phyloP scores from a whole-genome alignment of 2,329 filamentous ascomycete species.

The Sporothrix humicola region DNA sequence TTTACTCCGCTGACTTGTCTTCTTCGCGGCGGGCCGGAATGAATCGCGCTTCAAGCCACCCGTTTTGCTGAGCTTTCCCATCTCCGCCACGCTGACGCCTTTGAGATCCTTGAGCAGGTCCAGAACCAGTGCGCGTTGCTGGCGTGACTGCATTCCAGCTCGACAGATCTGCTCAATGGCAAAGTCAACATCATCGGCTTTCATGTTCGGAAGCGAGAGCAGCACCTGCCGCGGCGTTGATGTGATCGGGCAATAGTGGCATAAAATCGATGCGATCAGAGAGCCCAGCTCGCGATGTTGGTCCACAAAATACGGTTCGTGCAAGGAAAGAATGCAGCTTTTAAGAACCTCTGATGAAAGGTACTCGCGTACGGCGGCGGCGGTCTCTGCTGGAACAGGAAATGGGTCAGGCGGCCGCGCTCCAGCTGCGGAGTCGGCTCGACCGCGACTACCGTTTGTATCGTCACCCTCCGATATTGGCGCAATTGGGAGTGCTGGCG shows the following conservation, averaged over 20 bases:
- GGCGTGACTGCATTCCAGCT: slow-evolving; percentile 66
- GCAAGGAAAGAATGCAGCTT: slow-evolving; percentile 85
- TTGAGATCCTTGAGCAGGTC: slow-evolving; percentile 85
- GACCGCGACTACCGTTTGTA: background rate
- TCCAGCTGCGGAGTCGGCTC: background rate
- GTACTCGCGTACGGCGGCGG: slow-evolving; percentile 80
- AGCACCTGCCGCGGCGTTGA: slow-evolving; percentile 75
- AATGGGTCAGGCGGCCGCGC: slow-evolving; percentile 43
- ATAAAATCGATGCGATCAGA: slow-evolving; percentile 83
- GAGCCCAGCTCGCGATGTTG: slow-evolving; percentile 89
- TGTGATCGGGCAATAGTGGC: slow-evolving; percentile 73
- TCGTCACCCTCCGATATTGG: slow-evolving; percentile 24
- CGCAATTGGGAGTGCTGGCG: slow-evolving; percentile 26
- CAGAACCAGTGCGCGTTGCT: slow-evolving; percentile 80
- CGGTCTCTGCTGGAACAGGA: slow-evolving; percentile 59
- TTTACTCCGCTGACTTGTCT: slow-evolving; percentile 54
- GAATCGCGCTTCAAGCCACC: slow-evolving; percentile 46
- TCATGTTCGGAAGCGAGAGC: slow-evolving; percentile 79
- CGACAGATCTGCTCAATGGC: slow-evolving; percentile 66
- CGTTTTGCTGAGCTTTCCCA: slow-evolving; percentile 77
- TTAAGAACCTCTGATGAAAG: slow-evolving; percentile 88
- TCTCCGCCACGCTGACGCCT: slow-evolving; percentile 90
- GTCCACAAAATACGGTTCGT: slow-evolving; percentile 96
- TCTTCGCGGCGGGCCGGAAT: slow-evolving; percentile 46
- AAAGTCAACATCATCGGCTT: slow-evolving; percentile 67